A percentile compares a stretch with the other conserved stretches of the same genome.
These are phyloP conservation scores for Galeopsis tetrahit DNA, from an alignment of 257 asterid species.

Conservation along the genomic window DNA sequence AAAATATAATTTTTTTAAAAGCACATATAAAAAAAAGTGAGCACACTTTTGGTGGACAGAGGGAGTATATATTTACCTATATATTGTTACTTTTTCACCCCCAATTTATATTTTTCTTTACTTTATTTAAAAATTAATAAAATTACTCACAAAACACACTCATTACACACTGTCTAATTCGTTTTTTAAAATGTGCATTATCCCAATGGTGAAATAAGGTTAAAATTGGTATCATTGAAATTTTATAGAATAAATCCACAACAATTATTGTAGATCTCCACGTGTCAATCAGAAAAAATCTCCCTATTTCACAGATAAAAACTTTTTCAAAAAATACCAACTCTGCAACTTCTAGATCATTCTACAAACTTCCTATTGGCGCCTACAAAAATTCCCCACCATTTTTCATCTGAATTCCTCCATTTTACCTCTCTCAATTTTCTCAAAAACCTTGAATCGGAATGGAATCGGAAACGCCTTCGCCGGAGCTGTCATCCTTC, in stretches of 20 bases:
- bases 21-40: too few species aligned
- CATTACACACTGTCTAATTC: too few species aligned
- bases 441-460: not conserved
- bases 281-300: slow-evolving; percentile 27
- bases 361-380: slow-evolving; percentile 46
- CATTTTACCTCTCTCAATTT: not conserved
- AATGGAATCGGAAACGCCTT: slow-evolving; percentile 60
- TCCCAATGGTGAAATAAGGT: too few species aligned
- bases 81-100: too few species aligned
- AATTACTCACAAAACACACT: too few species aligned
- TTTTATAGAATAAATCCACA: not conserved
- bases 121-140: too few species aligned
- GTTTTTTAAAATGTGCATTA: too few species aligned
- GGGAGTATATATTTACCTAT: too few species aligned
- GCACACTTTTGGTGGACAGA: too few species aligned
- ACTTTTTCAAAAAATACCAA: not conserved
- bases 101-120: too few species aligned
- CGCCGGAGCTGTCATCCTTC: slow-evolving; percentile 35
- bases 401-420: not conserved
- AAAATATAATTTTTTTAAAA: too few species aligned
- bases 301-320: slow-evolving; percentile 20
- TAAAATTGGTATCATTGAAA: too few species aligned
- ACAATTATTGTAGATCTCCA: slow-evolving; percentile 5
- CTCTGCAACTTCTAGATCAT: slow-evolving; percentile 45
- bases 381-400: slow-evolving; percentile 34